These are phyloP conservation scores for Fragaria ananassa DNA, from an alignment of 306 rosid genomes.

Conservation along the genomic window DNA sequence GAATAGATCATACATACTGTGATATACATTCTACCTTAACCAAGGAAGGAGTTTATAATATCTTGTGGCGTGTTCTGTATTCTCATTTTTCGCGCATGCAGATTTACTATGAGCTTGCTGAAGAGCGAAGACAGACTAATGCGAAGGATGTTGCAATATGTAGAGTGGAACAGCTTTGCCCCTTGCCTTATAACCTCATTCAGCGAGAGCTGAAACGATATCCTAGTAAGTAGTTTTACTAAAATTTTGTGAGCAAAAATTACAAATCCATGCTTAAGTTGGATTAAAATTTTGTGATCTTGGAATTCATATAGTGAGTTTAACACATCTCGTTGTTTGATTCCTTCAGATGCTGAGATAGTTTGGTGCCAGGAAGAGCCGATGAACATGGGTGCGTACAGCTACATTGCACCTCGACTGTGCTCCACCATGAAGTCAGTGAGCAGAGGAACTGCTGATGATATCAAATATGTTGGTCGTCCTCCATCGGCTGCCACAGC, in stretches of 20 bases:
- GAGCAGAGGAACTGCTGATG: conserved; percentile 61
- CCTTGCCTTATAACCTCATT: conserved; percentile 90
- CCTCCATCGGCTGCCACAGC: conserved; percentile 92
- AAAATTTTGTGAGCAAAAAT: not conserved
- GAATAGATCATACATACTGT: not conserved
- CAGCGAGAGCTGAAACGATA: conserved; percentile 88
- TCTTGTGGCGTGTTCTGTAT: not conserved
- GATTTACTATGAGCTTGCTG: conserved; percentile 96
- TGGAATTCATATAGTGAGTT: conserved; percentile 12
- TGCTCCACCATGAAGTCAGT: conserved; percentile 62
- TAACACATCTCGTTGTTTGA: conserved; percentile 12
- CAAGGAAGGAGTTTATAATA: not conserved
- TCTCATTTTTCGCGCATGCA: conserved; percentile 27
- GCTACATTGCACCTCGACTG: conserved; percentile 66
- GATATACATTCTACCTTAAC: not conserved
- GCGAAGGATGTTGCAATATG: conserved; percentile 86
- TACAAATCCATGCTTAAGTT: not conserved
- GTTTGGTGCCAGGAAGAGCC: conserved; percentile 99
- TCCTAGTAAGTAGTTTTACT: conserved; percentile 57
- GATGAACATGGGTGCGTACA: conserved; percentile 96
- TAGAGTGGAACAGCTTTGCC: conserved; percentile 94
- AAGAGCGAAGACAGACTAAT: conserved; percentile 49
- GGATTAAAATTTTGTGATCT: not conserved
- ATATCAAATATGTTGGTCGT: conserved; percentile 74
- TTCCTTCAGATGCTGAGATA: conserved; percentile 75